A percentile compares a stretch with the other conserved stretches of the same genome.
These are phyloP conservation scores for Fusarium hostae DNA, from an alignment of 2,329 filamentous ascomycete genomes.

Conservation along the genomic window DNA sequence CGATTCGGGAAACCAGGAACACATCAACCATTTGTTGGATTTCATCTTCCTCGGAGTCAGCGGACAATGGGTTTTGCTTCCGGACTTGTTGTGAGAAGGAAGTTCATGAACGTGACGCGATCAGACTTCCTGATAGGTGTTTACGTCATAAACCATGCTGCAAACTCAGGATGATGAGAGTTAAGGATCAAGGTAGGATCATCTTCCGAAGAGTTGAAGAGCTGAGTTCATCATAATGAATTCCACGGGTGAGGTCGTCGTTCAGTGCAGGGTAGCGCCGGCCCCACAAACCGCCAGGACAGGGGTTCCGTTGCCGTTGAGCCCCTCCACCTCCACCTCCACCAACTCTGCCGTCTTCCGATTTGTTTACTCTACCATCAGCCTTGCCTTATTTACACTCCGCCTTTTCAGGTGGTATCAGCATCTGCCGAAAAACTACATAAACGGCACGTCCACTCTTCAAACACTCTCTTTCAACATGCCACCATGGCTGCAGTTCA, in stretches of 20 bases:
- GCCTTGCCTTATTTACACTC: conserved; percentile 39
- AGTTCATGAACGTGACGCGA: too few relatives aligned
- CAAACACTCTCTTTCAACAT: conserved; percentile 22
- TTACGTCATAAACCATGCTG: not conserved
- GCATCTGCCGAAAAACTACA: conserved; percentile 25
- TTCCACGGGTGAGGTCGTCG: not conserved
- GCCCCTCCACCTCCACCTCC: conserved; percentile 23
- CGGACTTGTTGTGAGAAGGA: too few relatives aligned
- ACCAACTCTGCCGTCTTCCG: conserved; percentile 8
- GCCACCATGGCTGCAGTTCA: conserved; percentile 42
- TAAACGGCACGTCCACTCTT: not conserved
- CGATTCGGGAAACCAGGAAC: fast-evolving
- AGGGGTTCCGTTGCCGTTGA: not conserved
- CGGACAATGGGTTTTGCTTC: too few relatives aligned
- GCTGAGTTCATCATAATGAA: not conserved
- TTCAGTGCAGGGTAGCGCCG: conserved; percentile 27
- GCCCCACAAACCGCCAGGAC: conserved; percentile 26
- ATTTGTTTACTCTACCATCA: conserved; percentile 38
- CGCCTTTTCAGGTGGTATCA: conserved; percentile 30
- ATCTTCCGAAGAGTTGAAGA: not conserved
- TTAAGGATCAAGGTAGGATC: not conserved
- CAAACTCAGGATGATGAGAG: not conserved
- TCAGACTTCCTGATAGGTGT: too few relatives aligned
- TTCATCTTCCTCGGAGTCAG: not conserved
- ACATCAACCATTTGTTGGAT: not conserved